A percentile compares a stretch with the other conserved stretches of the same genome.
Conservation (phyloP, 2,329 filamentous ascomycete genomes). For the Fusarium hostae region DNA sequence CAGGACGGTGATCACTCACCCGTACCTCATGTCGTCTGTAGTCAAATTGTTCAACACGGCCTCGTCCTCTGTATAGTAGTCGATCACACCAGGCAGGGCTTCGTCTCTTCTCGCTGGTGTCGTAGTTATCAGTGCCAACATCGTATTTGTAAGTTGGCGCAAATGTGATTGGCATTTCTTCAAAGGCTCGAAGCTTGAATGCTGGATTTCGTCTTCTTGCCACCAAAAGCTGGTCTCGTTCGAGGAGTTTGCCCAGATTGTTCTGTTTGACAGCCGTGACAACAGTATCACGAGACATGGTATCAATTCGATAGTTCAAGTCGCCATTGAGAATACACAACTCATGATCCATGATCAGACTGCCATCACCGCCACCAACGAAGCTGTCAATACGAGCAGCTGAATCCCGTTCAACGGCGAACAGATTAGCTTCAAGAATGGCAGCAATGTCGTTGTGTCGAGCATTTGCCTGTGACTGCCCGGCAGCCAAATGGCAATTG, state of each 20-base stretch:
- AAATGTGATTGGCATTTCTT: conserved; percentile 91
- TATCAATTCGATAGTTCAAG: conserved; percentile 97
- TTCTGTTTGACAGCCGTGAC: conserved; percentile 84
- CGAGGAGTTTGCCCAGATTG: conserved; percentile 86
- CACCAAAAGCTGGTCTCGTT: conserved; percentile 91
- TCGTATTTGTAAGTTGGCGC: conserved; percentile 99
- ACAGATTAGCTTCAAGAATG: conserved; percentile 81
- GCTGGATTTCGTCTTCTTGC: conserved; percentile 89
- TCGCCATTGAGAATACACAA: conserved; percentile 97
- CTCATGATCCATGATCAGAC: conserved; percentile 95
- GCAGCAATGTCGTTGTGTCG: conserved; percentile 92
- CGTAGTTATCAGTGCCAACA: conserved; percentile 92
- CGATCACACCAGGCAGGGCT: conserved; percentile 97
- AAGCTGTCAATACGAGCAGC: conserved; percentile 79
- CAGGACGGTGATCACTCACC: conserved; percentile 92
- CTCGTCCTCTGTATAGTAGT: conserved; percentile 84
- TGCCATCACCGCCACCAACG: conserved; percentile 91
- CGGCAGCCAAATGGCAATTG: conserved; percentile 96
- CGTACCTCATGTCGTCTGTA: conserved; percentile 90
- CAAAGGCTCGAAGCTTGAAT: conserved; percentile 88
- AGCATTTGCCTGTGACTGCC: conserved; percentile 88
- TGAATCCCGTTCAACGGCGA: conserved; percentile 78
- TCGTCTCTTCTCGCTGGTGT: conserved; percentile 92
- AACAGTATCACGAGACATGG: conserved; percentile 93
- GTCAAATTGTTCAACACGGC: conserved; percentile 85